Percentiles rank a stretch among this genome's conserved stretches.
Evolutionary conservation across 257 asterid species (phyloP).

Genomic region (Lycium barbarum): DNA sequence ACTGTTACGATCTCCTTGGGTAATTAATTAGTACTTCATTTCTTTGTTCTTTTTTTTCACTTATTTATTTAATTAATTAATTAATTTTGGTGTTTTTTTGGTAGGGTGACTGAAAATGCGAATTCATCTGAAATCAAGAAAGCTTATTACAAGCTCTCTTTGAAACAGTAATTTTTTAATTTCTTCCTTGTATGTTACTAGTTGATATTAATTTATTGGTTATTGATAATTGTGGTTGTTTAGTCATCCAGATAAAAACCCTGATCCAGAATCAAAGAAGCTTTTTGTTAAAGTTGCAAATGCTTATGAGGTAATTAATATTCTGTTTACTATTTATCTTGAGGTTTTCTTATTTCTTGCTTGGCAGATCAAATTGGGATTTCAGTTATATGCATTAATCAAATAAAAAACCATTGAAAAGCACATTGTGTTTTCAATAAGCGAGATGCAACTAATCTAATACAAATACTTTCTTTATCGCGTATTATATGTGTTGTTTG

Average conservation of each 20-base stretch:
- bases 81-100: constrained; percentile 10
- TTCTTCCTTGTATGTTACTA: neutral
- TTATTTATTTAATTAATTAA: neutral
- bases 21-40: constrained; percentile 25
- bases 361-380: neutral
- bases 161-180: constrained; percentile 60
- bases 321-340: neutral
- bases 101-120: constrained; percentile 56
- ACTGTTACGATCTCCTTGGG: constrained; percentile 96
- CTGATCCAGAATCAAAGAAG: constrained; percentile 88
- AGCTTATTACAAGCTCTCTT: constrained; percentile 70
- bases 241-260: constrained; percentile 96
- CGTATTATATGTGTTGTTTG: neutral
- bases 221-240: constrained; percentile 26
- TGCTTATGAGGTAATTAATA: constrained; percentile 81
- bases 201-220: neutral
- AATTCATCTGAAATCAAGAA: constrained; percentile 58
- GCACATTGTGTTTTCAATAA: constrained; percentile 4
- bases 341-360: neutral
- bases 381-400: neutral
- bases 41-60: neutral
- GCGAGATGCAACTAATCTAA: neutral
- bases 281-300: constrained; percentile 80
- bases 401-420: neutral
- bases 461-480: neutral